Base-by-base conservation (phyloP, 2,329 filamentous ascomycete species). In the Ophiosphaerella korrae region DNA sequence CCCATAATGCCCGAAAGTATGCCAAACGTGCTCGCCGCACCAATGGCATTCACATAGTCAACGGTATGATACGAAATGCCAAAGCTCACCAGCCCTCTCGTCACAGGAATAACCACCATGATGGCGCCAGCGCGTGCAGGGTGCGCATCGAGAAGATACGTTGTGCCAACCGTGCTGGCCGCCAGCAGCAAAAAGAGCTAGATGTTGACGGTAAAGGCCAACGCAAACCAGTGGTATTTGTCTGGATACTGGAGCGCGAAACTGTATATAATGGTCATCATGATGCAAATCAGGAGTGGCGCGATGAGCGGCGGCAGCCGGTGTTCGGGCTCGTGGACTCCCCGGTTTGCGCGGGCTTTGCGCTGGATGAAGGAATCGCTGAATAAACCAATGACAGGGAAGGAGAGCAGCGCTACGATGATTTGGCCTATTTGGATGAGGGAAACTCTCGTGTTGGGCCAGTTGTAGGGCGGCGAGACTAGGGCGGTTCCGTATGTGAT, bases 271-370 rank as follows among this genome's bases (percentile, higher is more conserved):
- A 49, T 37, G 2, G 46, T 45, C 36, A 47, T 37, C 46, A 53
- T 47, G 21, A 53, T 72, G 23, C 60, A 63, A 34, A 75, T 46
- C 29, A 74, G 34, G 47, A 75, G 73, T 5, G 73, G 72, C 11
- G 74, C 45, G 9, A 74, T 58, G 0, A 75, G 60, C 3, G 73
- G 71, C 3, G 71, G 71, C 9, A 75, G 54, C 32, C 72, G 66
- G 55, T 74, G 64, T 48, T 75, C 72, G 6, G 73, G 73, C 32
- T 73, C 64, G 48, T 75, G 71, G 35, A 70, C 48, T n/a, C 64
- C 61, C 34, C 55, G 50, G 43, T 70, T 68, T 33, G 62, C 57
- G 18, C 55, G 58, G 35, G 62, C 55, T 39, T 74, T 54, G 32
- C 37, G 59, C 18, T 63, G 63, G 3, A 72, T 73, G 38, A 74